Evolutionary conservation across 257 asterid species (phyloP), one percentile per base, ranked within the genome.

Genomic region (Ilex aquifolium): DNA sequence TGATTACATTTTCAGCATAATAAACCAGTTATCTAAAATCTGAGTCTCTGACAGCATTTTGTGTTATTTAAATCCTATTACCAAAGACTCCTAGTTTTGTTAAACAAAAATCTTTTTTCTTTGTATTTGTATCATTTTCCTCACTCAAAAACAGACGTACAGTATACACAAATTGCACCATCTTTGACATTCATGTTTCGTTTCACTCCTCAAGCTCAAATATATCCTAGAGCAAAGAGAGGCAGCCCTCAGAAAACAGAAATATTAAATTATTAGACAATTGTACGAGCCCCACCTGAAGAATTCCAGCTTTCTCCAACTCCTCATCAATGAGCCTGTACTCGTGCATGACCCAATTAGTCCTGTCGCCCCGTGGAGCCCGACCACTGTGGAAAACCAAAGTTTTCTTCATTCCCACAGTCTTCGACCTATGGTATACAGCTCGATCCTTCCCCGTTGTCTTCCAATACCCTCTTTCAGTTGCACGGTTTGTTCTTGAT

Each of bases 301-400:
- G 56, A 72, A 92, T 68, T 69, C 94, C 97, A 55, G 83, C 76
- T 80, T 77, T 92, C 75, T 69, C 82, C 82, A 87, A 64, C 68
- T 77, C 87, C 80, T 83, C 77, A 69, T 92, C 97, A 54, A 79
- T 62, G 31, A 89, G 90, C 73, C 90, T 90, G 76, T 92, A 92
- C 74, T 92, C 97, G 51, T 89, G 99, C 99, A 92, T 92, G 56
- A 92, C 99, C 97, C 95, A 92, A 69, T 92, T 89, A 64, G 82
- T 75, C 71, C 99, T 83, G 85, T 74, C 80, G 58, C 99, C 99
- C 73, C 74, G 83, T 1, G 99, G 99, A 62, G 99, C 99, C 36
- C 99, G 91, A 42, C 96, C 99, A 61, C 58, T 77, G 64, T 92
- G 99, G 76, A 78, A 92, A 40, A 92, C 97, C 64, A 89, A 85